Base-by-base conservation (phyloP, 306 rosid genomes). In the Bauhinia variegata region DNA sequence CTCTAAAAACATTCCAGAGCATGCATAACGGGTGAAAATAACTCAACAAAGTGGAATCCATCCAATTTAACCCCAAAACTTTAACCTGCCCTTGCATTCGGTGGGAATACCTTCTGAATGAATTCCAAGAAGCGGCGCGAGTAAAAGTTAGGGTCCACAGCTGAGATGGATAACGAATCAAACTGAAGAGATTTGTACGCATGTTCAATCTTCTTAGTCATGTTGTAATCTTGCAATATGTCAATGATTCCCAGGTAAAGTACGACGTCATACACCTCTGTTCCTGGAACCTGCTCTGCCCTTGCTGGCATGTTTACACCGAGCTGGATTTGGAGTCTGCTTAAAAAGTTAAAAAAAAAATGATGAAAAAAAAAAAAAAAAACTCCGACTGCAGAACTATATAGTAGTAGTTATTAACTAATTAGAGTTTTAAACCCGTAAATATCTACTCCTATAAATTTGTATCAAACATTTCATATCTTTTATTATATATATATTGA, bases 231-330 rank as follows among this genome's bases (percentile, higher is more conserved):
- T 78, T 93, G 99, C 82, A 93, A 72, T 72, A 93, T 93, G 78
- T 93, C 99, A 63, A 93, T 93, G 71, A 90, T 90, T 5, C 99
- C 99, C 30, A 93, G 84, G 79, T 90, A 93, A 11, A 93, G 95
- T 46, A 93, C 99, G 0, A 93, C 99, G 44, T 93, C 99, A 18
- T 93, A 93, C 3, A 80, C 91, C 63, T 88, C 69, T 51, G 81
- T 82, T 41, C 88, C 97, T 14, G 80, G 86, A 75, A 88, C 74
- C 79, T 54, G 89, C 79, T 93, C 99, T 64, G 99, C 99, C 83
- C 99, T 90, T 19, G 99, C 85, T 4, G 99, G 97, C 99, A 93
- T 86, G 85, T 93, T 93, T 58, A 93, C 99, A 58, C 99, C 99
- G n/a, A 93, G 82, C 76, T 93, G 99, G 81, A 93, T 91, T 85